A percentile compares a stretch with the other conserved stretches of the same genome.
Conservation (phyloP, 1,139 yeast genomes). For the Hyphopichia khmerensis region DNA sequence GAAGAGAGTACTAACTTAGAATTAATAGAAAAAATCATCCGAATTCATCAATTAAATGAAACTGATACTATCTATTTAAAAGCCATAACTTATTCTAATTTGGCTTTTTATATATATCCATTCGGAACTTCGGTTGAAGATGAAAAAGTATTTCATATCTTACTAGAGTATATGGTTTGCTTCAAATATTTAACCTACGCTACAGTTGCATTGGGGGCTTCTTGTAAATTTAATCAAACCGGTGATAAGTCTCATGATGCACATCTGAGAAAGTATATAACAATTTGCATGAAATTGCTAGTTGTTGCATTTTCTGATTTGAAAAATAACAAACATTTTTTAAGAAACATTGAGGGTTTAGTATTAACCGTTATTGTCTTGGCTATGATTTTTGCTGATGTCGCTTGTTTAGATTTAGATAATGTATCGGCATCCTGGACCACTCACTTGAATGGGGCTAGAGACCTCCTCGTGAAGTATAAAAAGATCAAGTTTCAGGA, state of each 20-base stretch:
- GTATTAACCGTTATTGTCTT: constrained; percentile 14
- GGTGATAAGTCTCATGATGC: constrained; percentile 10
- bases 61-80: constrained; percentile 8
- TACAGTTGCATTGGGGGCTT: constrained; percentile 13
- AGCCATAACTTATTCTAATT: constrained; percentile 9
- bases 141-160: constrained; percentile 12
- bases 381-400: constrained; percentile 15
- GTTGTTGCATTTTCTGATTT: constrained; percentile 14
- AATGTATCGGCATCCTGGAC: constrained; percentile 12
- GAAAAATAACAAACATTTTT: constrained; percentile 10
- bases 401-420: constrained; percentile 10
- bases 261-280: constrained; percentile 12
- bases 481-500: constrained; percentile 1
- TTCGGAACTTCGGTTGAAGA: constrained; percentile 10
- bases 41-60: constrained; percentile 1
- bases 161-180: constrained; percentile 13
- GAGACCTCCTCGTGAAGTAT: constrained; percentile 3
- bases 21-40: constrained; percentile 1
- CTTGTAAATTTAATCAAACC: constrained; percentile 10
- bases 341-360: constrained; percentile 16
- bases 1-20: background rate
- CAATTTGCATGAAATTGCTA: constrained; percentile 14
- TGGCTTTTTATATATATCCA: constrained; percentile 11
- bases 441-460: constrained; percentile 15
- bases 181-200: constrained; percentile 15